A percentile compares a stretch with the other conserved stretches of the same genome.
Evolutionary conservation across 805 yeast species (phyloP).

Genomic region (Suhomyces tanzawaensis): DNA sequence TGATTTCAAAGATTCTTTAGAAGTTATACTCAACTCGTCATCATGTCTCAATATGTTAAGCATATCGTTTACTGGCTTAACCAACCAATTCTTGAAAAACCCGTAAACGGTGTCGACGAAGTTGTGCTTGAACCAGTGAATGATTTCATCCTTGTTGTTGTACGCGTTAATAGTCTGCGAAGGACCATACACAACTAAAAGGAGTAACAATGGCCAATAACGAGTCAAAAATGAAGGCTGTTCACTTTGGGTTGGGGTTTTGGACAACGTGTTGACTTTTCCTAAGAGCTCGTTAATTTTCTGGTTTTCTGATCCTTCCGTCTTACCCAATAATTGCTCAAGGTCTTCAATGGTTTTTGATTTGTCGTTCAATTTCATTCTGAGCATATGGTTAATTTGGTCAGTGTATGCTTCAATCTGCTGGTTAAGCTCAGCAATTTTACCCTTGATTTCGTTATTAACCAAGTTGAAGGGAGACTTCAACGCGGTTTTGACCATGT

Average conservation of each 20-base stretch:
- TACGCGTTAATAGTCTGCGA: slow-evolving; percentile 41
- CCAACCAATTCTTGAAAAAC: slow-evolving; percentile 79
- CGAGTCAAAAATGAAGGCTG: slow-evolving; percentile 45
- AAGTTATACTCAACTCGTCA: slow-evolving; percentile 72
- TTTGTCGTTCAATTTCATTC: slow-evolving; percentile 9
- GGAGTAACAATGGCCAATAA: slow-evolving; percentile 63
- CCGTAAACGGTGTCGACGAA: slow-evolving; percentile 63
- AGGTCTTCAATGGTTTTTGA: slow-evolving; percentile 10
- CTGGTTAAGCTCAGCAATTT: slow-evolving; percentile 17
- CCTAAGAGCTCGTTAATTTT: slow-evolving; percentile 5
- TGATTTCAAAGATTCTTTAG: slow-evolving; percentile 72
- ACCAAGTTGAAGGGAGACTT: slow-evolving; percentile 22
- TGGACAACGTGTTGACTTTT: not conserved
- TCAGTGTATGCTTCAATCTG: slow-evolving; percentile 24
- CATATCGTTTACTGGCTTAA: slow-evolving; percentile 70
- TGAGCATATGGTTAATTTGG: slow-evolving; percentile 25
- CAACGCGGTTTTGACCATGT: slow-evolving; percentile 6
- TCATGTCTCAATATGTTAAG: slow-evolving; percentile 83
- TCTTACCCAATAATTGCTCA: slow-evolving; percentile 6
- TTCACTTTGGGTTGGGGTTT: not conserved
- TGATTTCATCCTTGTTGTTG: slow-evolving; percentile 51
- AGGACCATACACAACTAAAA: slow-evolving; percentile 53
- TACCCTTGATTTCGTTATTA: slow-evolving; percentile 24
- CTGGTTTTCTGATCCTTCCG: slow-evolving; percentile 3
- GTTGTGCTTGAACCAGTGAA: slow-evolving; percentile 55